Conservation (phyloP, 2,329 filamentous ascomycete genomes). For the Aureobasidium uvarum region DNA sequence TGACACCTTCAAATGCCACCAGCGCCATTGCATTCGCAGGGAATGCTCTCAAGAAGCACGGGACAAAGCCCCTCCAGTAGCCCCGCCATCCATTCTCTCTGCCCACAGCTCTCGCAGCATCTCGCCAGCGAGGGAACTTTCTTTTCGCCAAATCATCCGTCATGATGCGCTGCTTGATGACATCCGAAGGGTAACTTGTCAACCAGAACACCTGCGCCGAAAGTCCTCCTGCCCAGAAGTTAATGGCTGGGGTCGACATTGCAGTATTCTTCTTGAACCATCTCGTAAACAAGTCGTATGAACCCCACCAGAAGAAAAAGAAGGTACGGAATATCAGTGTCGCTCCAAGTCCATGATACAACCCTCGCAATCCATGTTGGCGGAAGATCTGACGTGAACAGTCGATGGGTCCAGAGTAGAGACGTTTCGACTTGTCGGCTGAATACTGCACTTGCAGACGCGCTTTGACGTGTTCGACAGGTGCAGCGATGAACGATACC, state of each 20-base stretch:
- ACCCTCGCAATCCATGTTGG: conserved; percentile 69
- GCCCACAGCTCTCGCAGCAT: conserved; percentile 76
- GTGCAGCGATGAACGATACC: conserved; percentile 88
- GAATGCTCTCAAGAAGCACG: conserved; percentile 90
- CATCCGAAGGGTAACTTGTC: conserved; percentile 85
- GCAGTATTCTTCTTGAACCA: conserved; percentile 64
- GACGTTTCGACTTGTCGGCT: conserved; percentile 68
- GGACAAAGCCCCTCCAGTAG: conserved; percentile 89
- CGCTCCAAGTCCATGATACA: conserved; percentile 82
- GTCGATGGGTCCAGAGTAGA: conserved; percentile 86
- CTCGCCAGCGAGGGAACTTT: conserved; percentile 71
- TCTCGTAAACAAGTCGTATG: conserved; percentile 80
- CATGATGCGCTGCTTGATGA: conserved; percentile 97
- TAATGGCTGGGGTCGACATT: conserved; percentile 75
- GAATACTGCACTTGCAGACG: conserved; percentile 93
- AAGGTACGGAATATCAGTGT: conserved; percentile 87
- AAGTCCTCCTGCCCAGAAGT: conserved; percentile 95
- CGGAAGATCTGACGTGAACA: conserved; percentile 66
- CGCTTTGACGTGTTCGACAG: conserved; percentile 93
- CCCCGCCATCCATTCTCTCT: conserved; percentile 72
- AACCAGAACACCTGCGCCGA: conserved; percentile 95
- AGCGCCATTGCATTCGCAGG: conserved; percentile 94
- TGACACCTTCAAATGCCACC: conserved; percentile 85
- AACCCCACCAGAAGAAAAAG: conserved; percentile 99
- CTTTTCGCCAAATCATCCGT: conserved; percentile 81